A percentile compares a stretch with the other conserved stretches of the same genome.
Evolutionary conservation across 805 yeast genomes (phyloP).

Genomic region (Cyberlindnera maritima): DNA sequence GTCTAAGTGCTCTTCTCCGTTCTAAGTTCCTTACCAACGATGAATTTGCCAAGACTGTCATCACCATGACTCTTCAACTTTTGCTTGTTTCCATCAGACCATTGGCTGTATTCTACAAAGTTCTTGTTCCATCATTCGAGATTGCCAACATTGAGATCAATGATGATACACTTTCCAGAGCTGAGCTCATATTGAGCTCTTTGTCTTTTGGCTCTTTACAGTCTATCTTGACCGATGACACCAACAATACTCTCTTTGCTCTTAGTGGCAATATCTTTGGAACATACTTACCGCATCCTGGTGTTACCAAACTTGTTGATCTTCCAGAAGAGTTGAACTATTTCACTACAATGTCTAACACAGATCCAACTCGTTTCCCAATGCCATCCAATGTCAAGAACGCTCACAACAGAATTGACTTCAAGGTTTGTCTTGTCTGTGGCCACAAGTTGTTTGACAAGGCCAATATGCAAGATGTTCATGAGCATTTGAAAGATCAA

Average conservation of each 20-base stretch:
- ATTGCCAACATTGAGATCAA: constrained; percentile 2
- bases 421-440: constrained; percentile 43
- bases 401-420: constrained; percentile 34
- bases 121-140: constrained; percentile 18
- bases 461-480: constrained; percentile 32
- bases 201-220: constrained; percentile 11
- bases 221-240: constrained; percentile 1
- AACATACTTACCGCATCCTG: constrained; percentile 41
- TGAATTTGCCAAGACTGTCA: constrained; percentile 6
- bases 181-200: constrained; percentile 14
- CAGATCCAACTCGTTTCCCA: constrained; percentile 14
- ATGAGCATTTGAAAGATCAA: constrained; percentile 28
- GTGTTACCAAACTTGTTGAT: constrained; percentile 48
- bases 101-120: constrained; percentile 22
- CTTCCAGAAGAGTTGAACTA: constrained; percentile 46
- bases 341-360: constrained; percentile 31
- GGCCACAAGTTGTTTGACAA: constrained; percentile 38
- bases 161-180: constrained; percentile 1
- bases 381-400: constrained; percentile 5
- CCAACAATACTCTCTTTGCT: neutral
- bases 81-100: constrained; percentile 21
- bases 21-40: constrained; percentile 7
- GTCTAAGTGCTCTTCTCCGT: constrained; percentile 1
- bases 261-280: neutral
- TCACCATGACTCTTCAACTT: constrained; percentile 10